A percentile compares a stretch with the other conserved stretches of the same genome.
Conservation (phyloP, 192 early-diverging fungal species). For the Chytriomyces sp. region DNA sequence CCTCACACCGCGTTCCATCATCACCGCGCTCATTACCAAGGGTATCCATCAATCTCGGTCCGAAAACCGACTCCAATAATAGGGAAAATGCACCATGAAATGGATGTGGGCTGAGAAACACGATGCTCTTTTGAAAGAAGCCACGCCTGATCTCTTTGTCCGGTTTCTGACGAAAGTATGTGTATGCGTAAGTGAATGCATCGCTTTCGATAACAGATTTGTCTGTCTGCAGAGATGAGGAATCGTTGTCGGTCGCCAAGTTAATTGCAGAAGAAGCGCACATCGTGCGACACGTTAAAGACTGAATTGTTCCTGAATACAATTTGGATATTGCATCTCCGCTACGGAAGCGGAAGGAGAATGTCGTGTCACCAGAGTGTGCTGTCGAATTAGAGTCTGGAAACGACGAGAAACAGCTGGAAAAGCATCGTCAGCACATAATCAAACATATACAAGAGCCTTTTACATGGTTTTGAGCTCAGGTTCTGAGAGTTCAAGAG, state of each 20-base stretch:
- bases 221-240: background rate
- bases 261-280: background rate
- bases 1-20: background rate
- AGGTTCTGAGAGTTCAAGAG: constrained; percentile 44
- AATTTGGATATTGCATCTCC: constrained; percentile 39
- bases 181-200: constrained; percentile 79
- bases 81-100: constrained; percentile 84
- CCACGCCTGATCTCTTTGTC: constrained; percentile 84
- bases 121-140: constrained; percentile 90
- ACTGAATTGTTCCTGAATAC: too few species aligned
- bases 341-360: constrained; percentile 55
- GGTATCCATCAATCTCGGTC: constrained; percentile 80
- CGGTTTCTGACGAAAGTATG: constrained; percentile 91
- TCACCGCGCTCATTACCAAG: constrained; percentile 36
- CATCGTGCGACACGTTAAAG: too few species aligned
- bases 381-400: constrained; percentile 57
- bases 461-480: constrained; percentile 52
- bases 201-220: constrained; percentile 51
- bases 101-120: constrained; percentile 84
- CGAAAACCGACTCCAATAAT: constrained; percentile 67
- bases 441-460: background rate
- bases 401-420: constrained; percentile 57
- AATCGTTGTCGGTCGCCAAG: background rate
- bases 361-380: constrained; percentile 52
- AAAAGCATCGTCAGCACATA: background rate